A percentile compares a stretch with the other conserved stretches of the same genome.
These are phyloP conservation scores for Paecilomyces sp. DNA, from an alignment of 2,329 filamentous ascomycete species.

Conservation along the genomic window DNA sequence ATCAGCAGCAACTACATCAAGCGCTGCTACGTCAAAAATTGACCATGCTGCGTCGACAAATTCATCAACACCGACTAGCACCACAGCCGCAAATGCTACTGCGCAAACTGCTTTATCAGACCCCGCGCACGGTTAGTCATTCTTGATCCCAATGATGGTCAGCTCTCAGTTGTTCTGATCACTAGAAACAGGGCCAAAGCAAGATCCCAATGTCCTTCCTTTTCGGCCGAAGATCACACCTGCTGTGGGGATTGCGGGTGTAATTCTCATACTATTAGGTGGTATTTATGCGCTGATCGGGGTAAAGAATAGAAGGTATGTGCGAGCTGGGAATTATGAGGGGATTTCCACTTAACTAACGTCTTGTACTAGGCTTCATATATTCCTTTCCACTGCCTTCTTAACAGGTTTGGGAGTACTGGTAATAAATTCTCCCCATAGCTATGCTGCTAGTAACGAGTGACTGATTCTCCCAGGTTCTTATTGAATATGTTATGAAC, in stretches of 20 bases:
- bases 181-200: conserved; percentile 12
- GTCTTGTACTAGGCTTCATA: conserved; percentile 50
- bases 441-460: background rate
- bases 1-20: background rate
- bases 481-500: conserved; percentile 85
- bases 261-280: conserved; percentile 69
- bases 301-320: conserved; percentile 66
- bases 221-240: conserved; percentile 70
- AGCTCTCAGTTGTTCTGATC: conserved; percentile 1
- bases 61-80: background rate
- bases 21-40: background rate
- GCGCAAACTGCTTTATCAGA: background rate
- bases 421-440: background rate
- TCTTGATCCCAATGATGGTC: background rate
- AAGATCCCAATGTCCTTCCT: conserved; percentile 48
- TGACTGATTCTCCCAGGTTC: conserved; percentile 36
- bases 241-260: conserved; percentile 70
- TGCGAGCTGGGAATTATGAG: background rate
- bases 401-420: conserved; percentile 66
- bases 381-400: conserved; percentile 72
- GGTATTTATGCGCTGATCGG: conserved; percentile 65
- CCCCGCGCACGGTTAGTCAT: background rate
- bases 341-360: conserved; percentile 8
- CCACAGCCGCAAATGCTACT: background rate
- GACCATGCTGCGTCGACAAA: background rate